Percentiles rank a stretch among this genome's conserved stretches.
These are phyloP conservation scores for Chlorella sp. DNA, from an alignment of 139 green algal genomes.

Conservation along the genomic window DNA sequence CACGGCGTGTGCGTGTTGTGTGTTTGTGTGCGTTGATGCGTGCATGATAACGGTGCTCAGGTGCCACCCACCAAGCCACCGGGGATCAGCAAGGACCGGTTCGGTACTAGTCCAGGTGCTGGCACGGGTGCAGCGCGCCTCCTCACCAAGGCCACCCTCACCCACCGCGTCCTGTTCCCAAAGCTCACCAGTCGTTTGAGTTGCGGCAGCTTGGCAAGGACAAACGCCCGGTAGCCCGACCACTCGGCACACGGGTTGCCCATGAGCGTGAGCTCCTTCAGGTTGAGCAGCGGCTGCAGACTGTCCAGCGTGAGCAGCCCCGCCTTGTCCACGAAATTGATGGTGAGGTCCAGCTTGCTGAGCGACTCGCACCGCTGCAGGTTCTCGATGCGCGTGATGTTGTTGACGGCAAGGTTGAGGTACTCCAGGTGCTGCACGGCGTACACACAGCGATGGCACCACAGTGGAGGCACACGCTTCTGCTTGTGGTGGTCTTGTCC, in stretches of 20 bases:
- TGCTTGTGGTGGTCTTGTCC: too few species aligned
- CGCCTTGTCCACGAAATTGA: slow-evolving; percentile 78
- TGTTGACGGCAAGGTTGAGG: slow-evolving; percentile 90
- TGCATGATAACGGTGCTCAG: neutral
- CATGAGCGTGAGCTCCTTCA: slow-evolving; percentile 68
- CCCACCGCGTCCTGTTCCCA: neutral
- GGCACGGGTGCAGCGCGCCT: too few species aligned
- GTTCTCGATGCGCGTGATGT: slow-evolving; percentile 80
- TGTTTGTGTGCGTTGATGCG: slow-evolving; percentile 20
- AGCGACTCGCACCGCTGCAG: slow-evolving; percentile 87
- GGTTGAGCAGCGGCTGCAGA: slow-evolving; percentile 30
- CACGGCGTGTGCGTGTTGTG: too few species aligned
- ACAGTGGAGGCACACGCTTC: too few species aligned
- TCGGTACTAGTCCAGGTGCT: too few species aligned
- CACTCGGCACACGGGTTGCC: slow-evolving; percentile 87
- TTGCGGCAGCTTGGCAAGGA: slow-evolving; percentile 70
- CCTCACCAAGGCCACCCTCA: too few species aligned
- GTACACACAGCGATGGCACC: too few species aligned
- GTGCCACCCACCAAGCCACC: neutral
- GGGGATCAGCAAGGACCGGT: neutral
- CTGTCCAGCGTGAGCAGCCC: slow-evolving; percentile 45
- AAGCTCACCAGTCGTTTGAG: slow-evolving; percentile 54
- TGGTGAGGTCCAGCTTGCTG: slow-evolving; percentile 83
- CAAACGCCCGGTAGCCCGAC: slow-evolving; percentile 68
- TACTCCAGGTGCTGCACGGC: slow-evolving; percentile 79